These are phyloP conservation scores for Xylaria longipes DNA, from an alignment of 495 filamentous ascomycete genomes.

Conservation along the genomic window DNA sequence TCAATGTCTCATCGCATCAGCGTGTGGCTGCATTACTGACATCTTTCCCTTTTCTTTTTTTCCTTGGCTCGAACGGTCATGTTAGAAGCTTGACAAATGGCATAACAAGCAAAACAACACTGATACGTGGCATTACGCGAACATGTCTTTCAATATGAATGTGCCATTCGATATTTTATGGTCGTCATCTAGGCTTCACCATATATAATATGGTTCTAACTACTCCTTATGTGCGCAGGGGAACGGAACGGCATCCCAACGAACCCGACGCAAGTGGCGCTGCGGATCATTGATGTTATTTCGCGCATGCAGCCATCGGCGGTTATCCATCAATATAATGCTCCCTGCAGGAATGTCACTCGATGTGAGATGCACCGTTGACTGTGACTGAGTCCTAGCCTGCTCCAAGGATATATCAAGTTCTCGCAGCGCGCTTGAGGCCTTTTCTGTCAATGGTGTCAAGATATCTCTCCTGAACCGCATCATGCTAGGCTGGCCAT, in stretches of 20 bases:
- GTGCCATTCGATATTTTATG: neutral
- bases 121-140: neutral
- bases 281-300: constrained; percentile 46
- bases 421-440: constrained; percentile 28
- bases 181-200: neutral
- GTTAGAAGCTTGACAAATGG: neutral
- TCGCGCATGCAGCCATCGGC: constrained; percentile 47
- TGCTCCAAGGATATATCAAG: neutral
- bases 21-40: neutral
- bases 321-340: constrained; percentile 48
- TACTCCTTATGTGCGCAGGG: neutral
- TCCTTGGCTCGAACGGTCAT: neutral
- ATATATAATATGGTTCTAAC: neutral
- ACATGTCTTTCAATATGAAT: neutral
- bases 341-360: constrained; percentile 36
- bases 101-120: no score
- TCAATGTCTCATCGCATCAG: neutral
- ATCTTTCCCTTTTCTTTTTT: neutral
- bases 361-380: constrained; percentile 31
- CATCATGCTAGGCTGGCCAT: constrained; percentile 25
- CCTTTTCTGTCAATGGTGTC: constrained; percentile 41
- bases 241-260: constrained; percentile 42
- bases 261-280: constrained; percentile 46
- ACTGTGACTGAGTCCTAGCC: neutral
- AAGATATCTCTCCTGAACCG: constrained; percentile 38